Evolutionary conservation across 73 alveolate species (phyloP).

Genomic region (Paramecium pentaurelia): DNA sequence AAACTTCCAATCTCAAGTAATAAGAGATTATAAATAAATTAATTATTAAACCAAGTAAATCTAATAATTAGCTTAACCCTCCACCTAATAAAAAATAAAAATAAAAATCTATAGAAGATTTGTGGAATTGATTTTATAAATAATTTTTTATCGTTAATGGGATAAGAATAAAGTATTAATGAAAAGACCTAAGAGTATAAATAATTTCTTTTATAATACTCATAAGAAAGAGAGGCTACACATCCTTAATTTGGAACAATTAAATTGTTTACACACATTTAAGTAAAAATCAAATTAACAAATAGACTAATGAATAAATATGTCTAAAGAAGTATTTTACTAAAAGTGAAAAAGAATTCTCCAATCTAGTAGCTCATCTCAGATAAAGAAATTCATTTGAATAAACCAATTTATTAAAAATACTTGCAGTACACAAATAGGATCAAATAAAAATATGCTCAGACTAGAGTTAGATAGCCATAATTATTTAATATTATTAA

Average conservation of each 20-base stretch:
- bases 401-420: background rate
- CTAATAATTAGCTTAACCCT: background rate
- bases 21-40: background rate
- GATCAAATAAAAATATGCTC: background rate
- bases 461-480: background rate
- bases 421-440: background rate
- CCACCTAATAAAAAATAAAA: background rate
- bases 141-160: background rate
- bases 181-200: background rate
- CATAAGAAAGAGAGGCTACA: background rate
- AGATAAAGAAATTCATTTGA: background rate
- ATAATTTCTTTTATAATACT: background rate
- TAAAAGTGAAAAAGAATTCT: background rate
- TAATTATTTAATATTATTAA: background rate
- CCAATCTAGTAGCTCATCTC: background rate
- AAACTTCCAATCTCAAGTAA: background rate
- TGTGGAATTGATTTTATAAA: background rate
- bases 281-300: background rate
- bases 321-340: background rate
- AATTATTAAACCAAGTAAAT: background rate
- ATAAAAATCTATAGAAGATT: background rate
- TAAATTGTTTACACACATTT: background rate
- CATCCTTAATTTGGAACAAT: slow-evolving; percentile 6
- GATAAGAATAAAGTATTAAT: background rate
- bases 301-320: background rate